These are phyloP conservation scores for Amanita jacksonii DNA, from an alignment of 768 basidiomycete genomes.

Conservation along the genomic window DNA sequence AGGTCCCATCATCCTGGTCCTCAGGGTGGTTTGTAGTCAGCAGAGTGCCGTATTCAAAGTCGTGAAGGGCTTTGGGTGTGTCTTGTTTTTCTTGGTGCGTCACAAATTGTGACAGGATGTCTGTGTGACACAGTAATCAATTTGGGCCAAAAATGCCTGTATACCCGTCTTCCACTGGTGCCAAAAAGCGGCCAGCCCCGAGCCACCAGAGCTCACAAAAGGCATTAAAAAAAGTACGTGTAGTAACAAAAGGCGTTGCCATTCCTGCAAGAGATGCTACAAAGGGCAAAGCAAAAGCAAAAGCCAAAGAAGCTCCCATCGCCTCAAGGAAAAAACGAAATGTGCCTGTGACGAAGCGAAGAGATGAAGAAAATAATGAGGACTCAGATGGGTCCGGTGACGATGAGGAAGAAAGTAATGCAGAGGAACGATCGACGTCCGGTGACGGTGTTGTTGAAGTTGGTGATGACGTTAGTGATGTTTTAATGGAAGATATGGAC, in stretches of 20 bases:
- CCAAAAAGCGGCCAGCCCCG: constrained; percentile 1
- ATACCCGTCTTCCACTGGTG: background rate
- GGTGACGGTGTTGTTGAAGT: constrained; percentile 18
- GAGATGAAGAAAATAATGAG: background rate
- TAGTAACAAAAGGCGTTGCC: constrained; percentile 1
- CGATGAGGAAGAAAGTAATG: background rate
- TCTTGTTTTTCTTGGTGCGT: too few relatives aligned
- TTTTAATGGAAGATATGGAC: constrained; percentile 24
- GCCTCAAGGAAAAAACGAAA: constrained; percentile 2
- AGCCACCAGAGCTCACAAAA: background rate
- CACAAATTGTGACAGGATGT: too few relatives aligned
- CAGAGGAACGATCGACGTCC: too few relatives aligned
- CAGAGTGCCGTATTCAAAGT: too few relatives aligned
- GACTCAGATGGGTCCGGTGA: constrained; percentile 2
- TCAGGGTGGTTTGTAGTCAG: too few relatives aligned
- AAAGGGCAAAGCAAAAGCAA: constrained; percentile 5
- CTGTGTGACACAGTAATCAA: too few relatives aligned
- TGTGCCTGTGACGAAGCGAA: constrained; percentile 1
- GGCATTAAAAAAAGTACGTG: constrained; percentile 4
- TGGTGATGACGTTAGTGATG: constrained; percentile 30
- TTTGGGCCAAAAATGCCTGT: background rate
- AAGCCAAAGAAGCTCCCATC: background rate
- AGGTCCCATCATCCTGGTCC: too few relatives aligned
- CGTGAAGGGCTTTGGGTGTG: too few relatives aligned
- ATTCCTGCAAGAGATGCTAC: background rate